Base-by-base conservation (phyloP, 2,329 filamentous ascomycete genomes). In the Penicillium sp. region DNA sequence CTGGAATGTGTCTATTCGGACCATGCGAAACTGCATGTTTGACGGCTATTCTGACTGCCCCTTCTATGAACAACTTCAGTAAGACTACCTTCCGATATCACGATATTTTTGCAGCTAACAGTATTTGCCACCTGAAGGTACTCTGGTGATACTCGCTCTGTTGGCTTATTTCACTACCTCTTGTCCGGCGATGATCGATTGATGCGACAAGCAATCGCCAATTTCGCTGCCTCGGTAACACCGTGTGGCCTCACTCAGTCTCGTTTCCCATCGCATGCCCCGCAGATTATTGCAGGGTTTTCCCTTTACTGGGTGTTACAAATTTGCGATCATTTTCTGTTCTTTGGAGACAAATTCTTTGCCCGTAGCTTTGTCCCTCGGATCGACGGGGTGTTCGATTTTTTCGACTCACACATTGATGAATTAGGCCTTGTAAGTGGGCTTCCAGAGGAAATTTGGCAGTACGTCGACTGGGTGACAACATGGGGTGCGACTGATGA, bases 11-110 rank as follows among this genome's bases (percentile, higher is more conserved):
- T 73, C 68, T 1, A 65, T 76, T 42, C 66, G 72, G 11, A 76
- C 74, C 0, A 62, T 76, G 56, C 61, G 67, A 25, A 76, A 76
- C 52, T 76, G 74, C 64, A 75, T 76, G 73, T 71, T 73, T 52
- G 74, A 76, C 42, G 69, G 71, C 1, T 76, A 75, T 52, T 70
- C 71, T 4, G 74, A 76, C 52, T 76, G 74, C 38, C 73, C 74
- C 0, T 75, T 76, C 52, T 76, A 76, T 60, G 74, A 76, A 43
- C 74, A 76, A 55, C 68, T 75, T 5, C 74, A 76, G 70, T 75
- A 59, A 52, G 68, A 57, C 10, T 11, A 7, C 8, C n/a, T 14
- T 4, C 2, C 14, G 8, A 25, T 19, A 6, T 35, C 8, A 4
- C 16, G 14, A 35, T 5, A 4, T 16, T 3, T 14, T 16, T 22